Base-by-base conservation (phyloP, 306 rosid genomes). In the Corylus americana region DNA sequence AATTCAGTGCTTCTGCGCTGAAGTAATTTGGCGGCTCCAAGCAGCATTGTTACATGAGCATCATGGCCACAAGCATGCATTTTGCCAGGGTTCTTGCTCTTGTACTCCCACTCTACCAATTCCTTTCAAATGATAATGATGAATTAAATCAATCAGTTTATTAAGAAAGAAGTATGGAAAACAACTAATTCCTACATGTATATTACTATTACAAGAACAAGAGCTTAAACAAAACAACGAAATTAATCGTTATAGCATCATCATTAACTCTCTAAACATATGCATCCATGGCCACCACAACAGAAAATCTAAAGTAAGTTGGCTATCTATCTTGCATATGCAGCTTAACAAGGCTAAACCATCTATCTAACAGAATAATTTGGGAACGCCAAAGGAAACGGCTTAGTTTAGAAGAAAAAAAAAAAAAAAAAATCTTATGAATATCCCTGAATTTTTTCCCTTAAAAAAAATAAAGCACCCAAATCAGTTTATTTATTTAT, bases 21-120 rank as follows among this genome's bases (percentile, higher is more conserved):
- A 61, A 90, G 89, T 77, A 88, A 85, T 79, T 88, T 86, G 12
- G 92, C 94, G 16, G 92, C 94, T 74, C 92, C 94, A 47, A 90
- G 92, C 80, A 88, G 86, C 90, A 88, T 88, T 20, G 92, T 74
- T 1, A 83, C 89, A 64, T 90, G 94, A 74, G 84, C 83, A 70
- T 88, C 92, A 73, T 90, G 92, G 49, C 94, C 94, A 59, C 92
- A 90, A 51, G 92, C 90, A 61, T 88, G 94, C 94, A 90, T 84
- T 81, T 84, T 88, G 10, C 94, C 87, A 14, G 57, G 42, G 45
- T 58, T 88, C 86, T 79, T 86, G 86, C 92, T 86, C 85, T 90
- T 90, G 67, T 84, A 83, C 78, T 88, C 90, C 94, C 94, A 86
- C 69, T 88, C 94, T 42, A 88, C 89, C 88, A 88, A 17, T 90